Base-by-base conservation (phyloP, 306 rosid species). In the Acacia melanoxylon region DNA sequence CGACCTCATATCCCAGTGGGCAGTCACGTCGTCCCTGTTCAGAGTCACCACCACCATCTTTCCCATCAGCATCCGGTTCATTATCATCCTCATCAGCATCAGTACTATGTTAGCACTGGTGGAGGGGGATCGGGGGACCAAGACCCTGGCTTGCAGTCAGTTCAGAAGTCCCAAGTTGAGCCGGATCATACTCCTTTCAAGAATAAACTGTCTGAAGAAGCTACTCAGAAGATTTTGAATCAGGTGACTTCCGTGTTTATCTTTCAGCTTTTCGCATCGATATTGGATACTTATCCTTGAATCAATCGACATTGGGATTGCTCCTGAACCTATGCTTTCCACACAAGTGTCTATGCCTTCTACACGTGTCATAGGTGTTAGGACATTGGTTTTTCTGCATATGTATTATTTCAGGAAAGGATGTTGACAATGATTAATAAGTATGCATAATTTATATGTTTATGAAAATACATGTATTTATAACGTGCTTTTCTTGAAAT, bases 141-240 rank as follows among this genome's bases (percentile, higher is more conserved):
- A n/a, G 88, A 94, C 69, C 54, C 77, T 20, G 76, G 66, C 52
- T 65, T 75, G 70, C 95, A 81, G 78, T 86, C 79, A 63, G 59
- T 68, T 70, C 88, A 31, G 76, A 89, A 83, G 58, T 40, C 89
- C 76, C 89, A 80, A 73, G 73, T 72, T 68, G 91, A 84, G 68
- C 35, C 84, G 10, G 96, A 90, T 83, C 95, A 90, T 48, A 62
- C 77, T 13, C 22, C 88, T 44, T 85, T 86, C 73, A 92, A 91
- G 79, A 69, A 19, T 87, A 94, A 89, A 89, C 92, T 83, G 78
- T 80, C 93, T 31, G 98, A 91, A 59, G 97, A 94, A 29, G 81
- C 93, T 54, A 56, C 86, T 78, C 88, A 79, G 74, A 94, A 92
- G 89, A 88, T 94, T 83, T 79, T 92, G 89, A 94, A 94, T 85